Conservation (phyloP, 83 land plant genomes). For the Diphasiastrum complanatum region DNA sequence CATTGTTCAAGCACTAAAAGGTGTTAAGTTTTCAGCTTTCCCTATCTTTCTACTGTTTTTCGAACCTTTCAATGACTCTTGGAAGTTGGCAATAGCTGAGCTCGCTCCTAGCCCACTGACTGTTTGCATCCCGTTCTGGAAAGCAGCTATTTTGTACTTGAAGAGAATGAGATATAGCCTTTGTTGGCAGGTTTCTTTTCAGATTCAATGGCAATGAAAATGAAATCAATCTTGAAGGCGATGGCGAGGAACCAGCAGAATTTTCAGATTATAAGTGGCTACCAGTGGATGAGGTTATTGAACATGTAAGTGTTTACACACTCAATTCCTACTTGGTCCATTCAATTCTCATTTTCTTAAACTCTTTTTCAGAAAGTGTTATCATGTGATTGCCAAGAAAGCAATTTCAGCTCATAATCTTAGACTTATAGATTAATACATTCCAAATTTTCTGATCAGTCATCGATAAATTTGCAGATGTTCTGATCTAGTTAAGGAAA, state of each 20-base stretch:
- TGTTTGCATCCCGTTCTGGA: no score
- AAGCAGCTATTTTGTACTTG: no score
- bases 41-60: no score
- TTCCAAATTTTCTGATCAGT: not conserved
- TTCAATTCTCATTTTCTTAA: not conserved
- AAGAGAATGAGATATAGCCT: no score
- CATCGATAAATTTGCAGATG: not conserved
- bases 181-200: constrained; percentile 69
- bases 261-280: constrained; percentile 94
- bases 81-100: no score
- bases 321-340: not conserved
- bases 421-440: not conserved
- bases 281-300: constrained; percentile 61
- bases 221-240: constrained; percentile 79
- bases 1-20: no score
- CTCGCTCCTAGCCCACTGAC: no score
- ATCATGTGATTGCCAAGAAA: no score
- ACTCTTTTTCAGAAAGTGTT: no score
- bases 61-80: no score
- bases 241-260: constrained; percentile 80
- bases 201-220: constrained; percentile 79
- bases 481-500: not conserved
- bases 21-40: no score
- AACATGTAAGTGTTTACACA: constrained; percentile 34
- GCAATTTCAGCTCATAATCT: no score